Conservation (phyloP, 2,329 filamentous ascomycete species). For the Colletotrichum spinosum region DNA sequence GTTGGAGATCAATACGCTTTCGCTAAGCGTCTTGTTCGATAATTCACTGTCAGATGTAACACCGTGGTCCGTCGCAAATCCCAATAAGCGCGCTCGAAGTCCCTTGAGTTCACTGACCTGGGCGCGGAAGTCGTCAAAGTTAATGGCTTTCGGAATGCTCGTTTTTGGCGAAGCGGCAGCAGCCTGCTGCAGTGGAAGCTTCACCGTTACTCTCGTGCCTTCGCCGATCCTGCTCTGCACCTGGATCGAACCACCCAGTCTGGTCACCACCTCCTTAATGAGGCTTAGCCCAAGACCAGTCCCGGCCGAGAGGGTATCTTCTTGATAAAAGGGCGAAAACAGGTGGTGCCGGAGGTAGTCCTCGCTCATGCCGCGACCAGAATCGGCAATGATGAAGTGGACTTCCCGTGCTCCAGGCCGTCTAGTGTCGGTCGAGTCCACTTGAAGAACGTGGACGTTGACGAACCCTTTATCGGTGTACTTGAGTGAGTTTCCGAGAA, state of each 20-base stretch:
- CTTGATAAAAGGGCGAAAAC: conserved; percentile 74
- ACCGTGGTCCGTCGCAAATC: conserved; percentile 34
- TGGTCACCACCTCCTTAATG: conserved; percentile 68
- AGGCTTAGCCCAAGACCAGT: conserved; percentile 75
- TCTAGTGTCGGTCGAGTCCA: neutral
- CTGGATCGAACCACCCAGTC: conserved; percentile 68
- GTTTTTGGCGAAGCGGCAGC: neutral
- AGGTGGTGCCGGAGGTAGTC: conserved; percentile 71
- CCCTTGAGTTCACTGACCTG: conserved; percentile 45
- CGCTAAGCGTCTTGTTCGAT: conserved; percentile 22
- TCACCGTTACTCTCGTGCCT: conserved; percentile 52
- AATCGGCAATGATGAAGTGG: conserved; percentile 67
- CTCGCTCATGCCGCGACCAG: conserved; percentile 73
- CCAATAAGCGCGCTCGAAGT: conserved; percentile 44
- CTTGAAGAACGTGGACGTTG: conserved; percentile 44
- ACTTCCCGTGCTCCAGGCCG: conserved; percentile 35
- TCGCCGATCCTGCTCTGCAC: conserved; percentile 59
- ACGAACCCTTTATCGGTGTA: conserved; percentile 59
- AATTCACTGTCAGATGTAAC: conserved; percentile 2
- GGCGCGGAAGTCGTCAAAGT: conserved; percentile 44
- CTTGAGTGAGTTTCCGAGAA: conserved; percentile 73
- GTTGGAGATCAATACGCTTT: conserved; percentile 37
- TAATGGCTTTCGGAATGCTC: conserved; percentile 8
- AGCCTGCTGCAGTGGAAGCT: conserved; percentile 43
- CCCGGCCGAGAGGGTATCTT: conserved; percentile 69